These are phyloP conservation scores for Botryococcus braunii DNA, from an alignment of 163 green algal species.

Conservation along the genomic window DNA sequence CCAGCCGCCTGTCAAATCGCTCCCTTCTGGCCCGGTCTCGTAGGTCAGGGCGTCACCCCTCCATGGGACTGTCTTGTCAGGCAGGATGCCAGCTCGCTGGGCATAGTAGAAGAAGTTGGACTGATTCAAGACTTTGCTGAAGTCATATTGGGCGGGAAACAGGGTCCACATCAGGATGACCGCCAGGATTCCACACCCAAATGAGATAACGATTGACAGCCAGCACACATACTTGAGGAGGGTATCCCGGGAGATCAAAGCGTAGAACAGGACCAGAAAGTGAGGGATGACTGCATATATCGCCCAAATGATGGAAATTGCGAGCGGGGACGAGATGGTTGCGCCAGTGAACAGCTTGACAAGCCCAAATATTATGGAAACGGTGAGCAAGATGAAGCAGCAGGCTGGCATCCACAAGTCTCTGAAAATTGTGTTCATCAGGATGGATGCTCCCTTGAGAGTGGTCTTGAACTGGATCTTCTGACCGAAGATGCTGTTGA, in stretches of 20 bases:
- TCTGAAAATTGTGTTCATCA: constrained; percentile 23
- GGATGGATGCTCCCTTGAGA: constrained; percentile 38
- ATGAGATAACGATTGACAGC: constrained; percentile 27
- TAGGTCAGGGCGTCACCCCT: constrained; percentile 17
- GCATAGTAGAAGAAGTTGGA: constrained; percentile 23
- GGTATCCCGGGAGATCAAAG: background rate
- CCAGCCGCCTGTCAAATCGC: constrained; percentile 6
- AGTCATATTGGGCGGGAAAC: constrained; percentile 34
- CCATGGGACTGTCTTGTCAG: constrained; percentile 33
- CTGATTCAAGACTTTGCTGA: constrained; percentile 5
- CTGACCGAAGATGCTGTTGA: constrained; percentile 19
- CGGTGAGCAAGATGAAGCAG: constrained; percentile 33
- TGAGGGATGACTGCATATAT: constrained; percentile 45
- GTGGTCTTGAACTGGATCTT: constrained; percentile 42
- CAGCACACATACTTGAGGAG: background rate
- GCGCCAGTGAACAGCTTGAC: constrained; percentile 23
- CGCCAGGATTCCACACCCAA: constrained; percentile 13
- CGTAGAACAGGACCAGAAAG: constrained; percentile 37
- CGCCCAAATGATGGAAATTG: constrained; percentile 45
- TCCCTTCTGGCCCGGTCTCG: constrained; percentile 10
- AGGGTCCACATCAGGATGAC: constrained; percentile 46
- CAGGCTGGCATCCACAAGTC: constrained; percentile 37
- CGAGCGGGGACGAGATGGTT: constrained; percentile 31
- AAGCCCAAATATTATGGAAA: constrained; percentile 37
- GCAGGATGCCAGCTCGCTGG: constrained; percentile 26